Evolutionary conservation across 352 stramenopile genomes (phyloP), one percentile per base, ranked within the genome.

Genomic region (Phytophthora foliorum): DNA sequence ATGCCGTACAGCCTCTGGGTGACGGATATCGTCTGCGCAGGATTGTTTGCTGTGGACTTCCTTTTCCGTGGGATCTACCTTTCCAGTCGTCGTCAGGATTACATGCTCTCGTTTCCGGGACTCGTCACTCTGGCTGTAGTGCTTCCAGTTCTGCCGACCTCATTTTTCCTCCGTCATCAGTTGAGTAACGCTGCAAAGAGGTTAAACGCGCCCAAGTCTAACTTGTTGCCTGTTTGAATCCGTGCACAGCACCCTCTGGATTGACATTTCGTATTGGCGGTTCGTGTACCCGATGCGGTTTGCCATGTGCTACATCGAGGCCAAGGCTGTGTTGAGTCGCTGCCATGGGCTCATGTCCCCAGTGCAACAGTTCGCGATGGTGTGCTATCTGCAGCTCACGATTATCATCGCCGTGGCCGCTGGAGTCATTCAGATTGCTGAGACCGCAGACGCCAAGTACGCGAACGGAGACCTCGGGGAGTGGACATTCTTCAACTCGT

Each of bases 401-500:
- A 77, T 89, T 32, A 92, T 95, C 53, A 89, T 95, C 58, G 82
- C 82, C 11, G 81, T 82, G 29, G 86, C 88, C 0, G 88, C 86
- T 6, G 86, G 88, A 11, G 88, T 94, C 56, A 93, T 95, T 58
- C 86, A 95, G 57, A 92, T 95, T 41, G 85, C 87, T 8, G 87
- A 95, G 64, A 95, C 87, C 2, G 86, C 81, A 45, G 80, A 89
- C 54, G 57, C 32, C 21, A 71, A 73, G 50, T 71, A 68, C 60
- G 56, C 51, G 58, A 70, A 74, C 14, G 88, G 81, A 10, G 59
- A 89, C 27, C 65, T 77, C 4, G 86, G 84, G 8, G 86, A 95
- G 39, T 94, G 86, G 86, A 95, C 88, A 2, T 95, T 94, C 52
- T 95, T 94, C 75, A 94, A 93, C 63, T 74, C 86, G 19, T 93